Conservation (phyloP, 371 early-diverging fungal species). For the Choanephora cucurbitarum region DNA sequence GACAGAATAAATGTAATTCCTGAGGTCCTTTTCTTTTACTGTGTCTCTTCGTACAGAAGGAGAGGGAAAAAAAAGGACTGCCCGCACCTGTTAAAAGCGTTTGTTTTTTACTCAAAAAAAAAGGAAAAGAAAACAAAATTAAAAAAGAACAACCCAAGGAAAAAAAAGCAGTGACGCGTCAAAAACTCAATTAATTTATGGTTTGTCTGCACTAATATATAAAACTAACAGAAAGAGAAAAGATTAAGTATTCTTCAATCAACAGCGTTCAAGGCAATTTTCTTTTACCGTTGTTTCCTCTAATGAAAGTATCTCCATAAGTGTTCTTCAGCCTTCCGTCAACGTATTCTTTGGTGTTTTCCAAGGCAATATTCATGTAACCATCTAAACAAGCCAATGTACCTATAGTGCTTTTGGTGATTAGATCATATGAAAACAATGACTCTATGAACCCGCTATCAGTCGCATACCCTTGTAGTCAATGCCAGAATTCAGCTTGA, state of each 20-base stretch:
- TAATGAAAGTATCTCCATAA: conserved; percentile 95
- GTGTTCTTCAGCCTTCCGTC: conserved; percentile 88
- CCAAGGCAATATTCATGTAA: conserved; percentile 98
- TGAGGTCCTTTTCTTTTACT: conserved; percentile 6
- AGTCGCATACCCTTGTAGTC: conserved; percentile 80
- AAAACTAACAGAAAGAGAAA: conserved; percentile 32
- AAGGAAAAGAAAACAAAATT: conserved; percentile 1
- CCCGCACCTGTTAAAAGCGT: conserved; percentile 54
- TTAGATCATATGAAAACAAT: neutral
- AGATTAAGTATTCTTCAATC: neutral
- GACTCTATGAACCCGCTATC: neutral
- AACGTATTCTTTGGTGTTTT: conserved; percentile 95
- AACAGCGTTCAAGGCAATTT: no score
- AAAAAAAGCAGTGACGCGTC: conserved; percentile 14
- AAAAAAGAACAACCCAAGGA: conserved; percentile 10
- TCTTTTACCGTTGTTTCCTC: conserved; percentile 94
- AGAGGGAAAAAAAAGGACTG: conserved; percentile 21
- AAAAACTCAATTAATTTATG: conserved; percentile 1
- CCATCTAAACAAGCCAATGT: conserved; percentile 95
- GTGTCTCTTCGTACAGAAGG: no score
- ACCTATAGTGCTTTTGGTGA: conserved; percentile 47
- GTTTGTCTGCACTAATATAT: conserved; percentile 49
- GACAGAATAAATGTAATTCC: conserved; percentile 47
- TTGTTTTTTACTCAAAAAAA: conserved; percentile 11
- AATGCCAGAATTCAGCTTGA: conserved; percentile 93